Conservation (phyloP, 1,139 yeast species). For the Suhomyces kunorum region DNA sequence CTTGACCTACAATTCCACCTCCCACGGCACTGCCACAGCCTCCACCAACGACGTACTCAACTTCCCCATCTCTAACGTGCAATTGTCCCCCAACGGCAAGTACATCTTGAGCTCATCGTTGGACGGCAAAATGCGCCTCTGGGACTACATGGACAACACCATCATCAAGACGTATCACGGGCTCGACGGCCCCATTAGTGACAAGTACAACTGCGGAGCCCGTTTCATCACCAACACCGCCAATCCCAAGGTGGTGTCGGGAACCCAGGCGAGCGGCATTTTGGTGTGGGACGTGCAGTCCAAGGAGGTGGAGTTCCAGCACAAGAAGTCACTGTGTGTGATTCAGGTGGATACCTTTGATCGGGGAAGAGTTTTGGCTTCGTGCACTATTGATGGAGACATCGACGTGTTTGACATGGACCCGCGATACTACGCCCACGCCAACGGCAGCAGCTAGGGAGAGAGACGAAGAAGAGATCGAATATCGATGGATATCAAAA, state of each 20-base stretch:
- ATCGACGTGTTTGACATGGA: conserved; percentile 29
- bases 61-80: conserved; percentile 72
- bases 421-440: conserved; percentile 9
- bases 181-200: conserved; percentile 37
- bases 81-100: conserved; percentile 79
- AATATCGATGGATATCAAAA: not conserved
- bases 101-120: conserved; percentile 76
- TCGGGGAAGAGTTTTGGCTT: conserved; percentile 41
- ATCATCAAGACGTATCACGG: conserved; percentile 75
- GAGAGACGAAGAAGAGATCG: conserved; percentile 1
- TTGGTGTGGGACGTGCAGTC: conserved; percentile 76
- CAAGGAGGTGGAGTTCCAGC: conserved; percentile 49
- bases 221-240: conserved; percentile 41
- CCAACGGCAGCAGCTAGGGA: too few relatives aligned
- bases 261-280: conserved; percentile 62
- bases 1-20: conserved; percentile 66
- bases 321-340: conserved; percentile 42
- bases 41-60: conserved; percentile 50
- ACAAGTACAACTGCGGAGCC: conserved; percentile 51
- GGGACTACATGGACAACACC: conserved; percentile 80
- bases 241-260: conserved; percentile 56
- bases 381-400: conserved; percentile 34
- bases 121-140: conserved; percentile 74
- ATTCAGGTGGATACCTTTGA: conserved; percentile 48
- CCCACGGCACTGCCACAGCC: conserved; percentile 61